phyloP scores from a whole-genome alignment of 257 asterid species.

The Lantana camara region DNA sequence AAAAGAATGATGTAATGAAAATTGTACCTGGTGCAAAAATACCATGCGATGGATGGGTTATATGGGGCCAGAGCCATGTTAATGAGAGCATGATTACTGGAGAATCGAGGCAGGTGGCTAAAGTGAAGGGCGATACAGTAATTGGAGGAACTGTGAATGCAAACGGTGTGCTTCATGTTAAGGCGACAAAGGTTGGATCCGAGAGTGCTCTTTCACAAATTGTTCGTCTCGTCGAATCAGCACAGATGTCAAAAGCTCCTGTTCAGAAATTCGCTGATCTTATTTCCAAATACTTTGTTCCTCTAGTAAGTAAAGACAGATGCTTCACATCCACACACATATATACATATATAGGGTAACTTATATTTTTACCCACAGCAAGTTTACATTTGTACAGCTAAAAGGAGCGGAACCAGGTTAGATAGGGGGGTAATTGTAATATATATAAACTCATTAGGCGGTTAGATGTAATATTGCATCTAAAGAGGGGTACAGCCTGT shows the following conservation, averaged over 20 bases:
- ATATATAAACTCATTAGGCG: no score
- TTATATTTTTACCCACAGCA: no score
- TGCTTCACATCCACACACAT: no score
- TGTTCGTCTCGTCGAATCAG: conserved; percentile 64
- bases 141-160: conserved; percentile 67
- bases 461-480: no score
- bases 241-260: conserved; percentile 72
- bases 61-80: conserved; percentile 64
- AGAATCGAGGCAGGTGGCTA: conserved; percentile 55
- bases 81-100: conserved; percentile 81
- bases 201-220: conserved; percentile 71
- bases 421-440: no score
- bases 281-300: conserved; percentile 64
- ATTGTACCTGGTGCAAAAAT: conserved; percentile 68
- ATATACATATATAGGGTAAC: no score
- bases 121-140: conserved; percentile 49
- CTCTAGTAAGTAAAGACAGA: conserved; percentile 39
- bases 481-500: no score
- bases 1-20: conserved; percentile 60
- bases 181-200: conserved; percentile 70
- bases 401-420: no score
- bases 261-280: conserved; percentile 70
- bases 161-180: conserved; percentile 55
- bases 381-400: no score
- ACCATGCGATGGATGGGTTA: conserved; percentile 61